Evolutionary conservation across 352 stramenopile genomes (phyloP).

Genomic region (Lagenidium sp.): DNA sequence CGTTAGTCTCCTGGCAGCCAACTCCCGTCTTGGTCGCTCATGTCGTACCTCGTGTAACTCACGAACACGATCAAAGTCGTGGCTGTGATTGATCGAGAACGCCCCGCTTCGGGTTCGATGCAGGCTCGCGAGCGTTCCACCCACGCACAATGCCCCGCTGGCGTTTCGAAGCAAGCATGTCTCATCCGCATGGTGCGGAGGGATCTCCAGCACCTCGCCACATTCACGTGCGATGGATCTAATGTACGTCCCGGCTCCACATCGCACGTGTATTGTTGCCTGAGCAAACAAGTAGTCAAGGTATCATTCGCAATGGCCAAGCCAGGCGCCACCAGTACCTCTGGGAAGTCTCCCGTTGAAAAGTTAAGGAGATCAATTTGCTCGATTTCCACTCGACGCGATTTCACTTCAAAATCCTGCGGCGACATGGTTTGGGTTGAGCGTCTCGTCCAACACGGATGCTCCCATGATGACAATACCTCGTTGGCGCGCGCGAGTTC

Average conservation of each 20-base stretch:
- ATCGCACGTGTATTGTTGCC: slow-evolving; percentile 48
- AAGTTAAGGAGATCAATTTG: slow-evolving; percentile 52
- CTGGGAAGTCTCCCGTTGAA: slow-evolving; percentile 34
- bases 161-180: too few species aligned
- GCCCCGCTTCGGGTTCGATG: slow-evolving; percentile 52
- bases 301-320: background rate
- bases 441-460: too few species aligned
- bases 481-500: slow-evolving; percentile 53
- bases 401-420: slow-evolving; percentile 45
- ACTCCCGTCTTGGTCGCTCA: too few species aligned
- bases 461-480: too few species aligned
- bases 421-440: too few species aligned
- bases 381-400: slow-evolving; percentile 54
- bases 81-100: slow-evolving; percentile 41
- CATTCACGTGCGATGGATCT: slow-evolving; percentile 82
- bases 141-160: slow-evolving; percentile 26
- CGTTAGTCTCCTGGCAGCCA: too few species aligned
- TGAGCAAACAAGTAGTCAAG: background rate
- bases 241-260: slow-evolving; percentile 78
- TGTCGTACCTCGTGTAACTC: slow-evolving; percentile 24
- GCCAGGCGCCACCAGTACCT: slow-evolving; percentile 23
- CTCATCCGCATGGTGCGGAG: slow-evolving; percentile 11
- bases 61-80: slow-evolving; percentile 47
- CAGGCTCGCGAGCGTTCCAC: slow-evolving; percentile 55
- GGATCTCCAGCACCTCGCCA: slow-evolving; percentile 49